A percentile compares a stretch with the other conserved stretches of the same genome.
These are phyloP conservation scores for Pleurostoma richardsiae DNA, from an alignment of 2,329 filamentous ascomycete genomes.

Conservation along the genomic window DNA sequence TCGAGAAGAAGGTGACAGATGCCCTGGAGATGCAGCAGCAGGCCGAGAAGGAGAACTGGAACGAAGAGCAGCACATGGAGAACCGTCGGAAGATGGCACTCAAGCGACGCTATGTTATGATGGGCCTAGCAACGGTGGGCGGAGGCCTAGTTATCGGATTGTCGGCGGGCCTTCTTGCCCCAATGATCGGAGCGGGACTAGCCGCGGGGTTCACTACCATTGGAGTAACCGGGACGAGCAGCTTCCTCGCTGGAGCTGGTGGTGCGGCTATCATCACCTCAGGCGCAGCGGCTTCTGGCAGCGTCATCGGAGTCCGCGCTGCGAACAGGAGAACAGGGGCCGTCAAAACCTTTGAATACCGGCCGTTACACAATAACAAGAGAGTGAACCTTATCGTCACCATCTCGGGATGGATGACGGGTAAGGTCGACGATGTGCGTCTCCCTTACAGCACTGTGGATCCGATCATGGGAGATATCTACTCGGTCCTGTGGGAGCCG, in stretches of 20 bases:
- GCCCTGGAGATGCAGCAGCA: slow-evolving; percentile 96
- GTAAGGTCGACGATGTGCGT: slow-evolving; percentile 93
- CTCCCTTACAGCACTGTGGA: slow-evolving; percentile 95
- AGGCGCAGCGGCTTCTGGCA: slow-evolving; percentile 77
- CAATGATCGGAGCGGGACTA: slow-evolving; percentile 88
- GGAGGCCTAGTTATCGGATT: slow-evolving; percentile 93
- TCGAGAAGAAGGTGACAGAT: slow-evolving; percentile 95
- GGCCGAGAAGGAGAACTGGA: slow-evolving; percentile 94
- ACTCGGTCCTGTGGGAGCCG: slow-evolving; percentile 95
- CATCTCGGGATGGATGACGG: slow-evolving; percentile 96
- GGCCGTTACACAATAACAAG: slow-evolving; percentile 96
- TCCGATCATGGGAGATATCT: slow-evolving; percentile 96
- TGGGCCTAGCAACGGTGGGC: slow-evolving; percentile 94
- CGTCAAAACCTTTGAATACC: slow-evolving; percentile 95
- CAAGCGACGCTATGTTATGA: slow-evolving; percentile 83
- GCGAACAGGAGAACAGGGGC: slow-evolving; percentile 84
- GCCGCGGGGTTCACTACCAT: slow-evolving; percentile 95
- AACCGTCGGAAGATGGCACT: slow-evolving; percentile 73
- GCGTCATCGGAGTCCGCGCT: slow-evolving; percentile 79
- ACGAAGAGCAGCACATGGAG: slow-evolving; percentile 93
- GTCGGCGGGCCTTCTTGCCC: slow-evolving; percentile 85
- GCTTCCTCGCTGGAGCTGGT: slow-evolving; percentile 86
- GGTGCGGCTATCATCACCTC: slow-evolving; percentile 94
- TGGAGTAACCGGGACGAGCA: slow-evolving; percentile 80
- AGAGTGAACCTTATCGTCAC: slow-evolving; percentile 93